Base-by-base conservation (phyloP, 768 basidiomycete genomes). In the Suillus paluster region DNA sequence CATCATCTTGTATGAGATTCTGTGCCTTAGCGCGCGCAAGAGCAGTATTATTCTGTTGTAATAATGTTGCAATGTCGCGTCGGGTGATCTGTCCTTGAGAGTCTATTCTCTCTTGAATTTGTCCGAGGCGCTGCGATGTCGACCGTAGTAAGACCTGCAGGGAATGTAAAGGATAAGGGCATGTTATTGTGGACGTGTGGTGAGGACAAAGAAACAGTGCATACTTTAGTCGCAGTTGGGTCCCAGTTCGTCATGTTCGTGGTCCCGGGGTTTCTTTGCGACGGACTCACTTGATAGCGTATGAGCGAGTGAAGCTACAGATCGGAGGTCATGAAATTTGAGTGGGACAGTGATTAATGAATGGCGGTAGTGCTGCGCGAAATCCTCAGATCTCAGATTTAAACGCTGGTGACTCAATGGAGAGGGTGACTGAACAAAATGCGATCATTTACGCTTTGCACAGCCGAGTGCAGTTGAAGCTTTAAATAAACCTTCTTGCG, bases 21-120 rank as follows among this genome's bases (percentile, higher is more conserved):
- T 88, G 87, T 2, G 88, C 88, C 76, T 91, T 92, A n/a, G 84
- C 81, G 52, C 90, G 84, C 14, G 91, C 91, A 34, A 90, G 73
- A 17, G 77, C 78, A 57, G 89, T 75, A 58, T 89, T 84, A 42
- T 83, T 82, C 64, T 88, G 84, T 56, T 83, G 81, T 45, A 93
- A 78, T 19, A 88, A 74, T 14, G 83, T 86, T 6, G 89, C 85
- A 61, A 93, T 87, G 71, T 92, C 90, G 64, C 81, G 81, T 66
- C 88, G 81, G 21, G 83, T 84, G 48, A 90, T 84, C 39, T 80
- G 81, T 2, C 81, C 82, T 68, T 86, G 81, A 6, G 89, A 84
- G 65, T 91, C 88, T 62, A 87, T 84, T 72, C 84, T 85, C 64
- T 87, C 85, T 69, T 90, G 89, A 19, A 90, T 71, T 66, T 92